Base-by-base conservation (phyloP, 1,284 basidiomycete genomes). In the Irpex lacteus region DNA sequence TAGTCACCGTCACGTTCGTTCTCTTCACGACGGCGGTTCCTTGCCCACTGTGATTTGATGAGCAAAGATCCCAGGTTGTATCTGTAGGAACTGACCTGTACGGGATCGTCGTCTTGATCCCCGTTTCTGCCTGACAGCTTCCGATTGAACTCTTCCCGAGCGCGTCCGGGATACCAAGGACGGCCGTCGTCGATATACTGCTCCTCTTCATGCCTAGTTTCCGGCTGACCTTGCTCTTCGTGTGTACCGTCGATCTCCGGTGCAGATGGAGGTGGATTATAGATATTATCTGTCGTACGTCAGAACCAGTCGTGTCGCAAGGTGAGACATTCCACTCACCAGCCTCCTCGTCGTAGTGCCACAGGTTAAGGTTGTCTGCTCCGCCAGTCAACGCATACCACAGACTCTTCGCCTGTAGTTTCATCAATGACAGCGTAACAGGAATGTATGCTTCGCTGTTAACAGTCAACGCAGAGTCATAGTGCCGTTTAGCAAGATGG, bases 401-500 rank as follows among this genome's bases (percentile, higher is more conserved):
- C 18, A 94, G 72, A 65, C 93, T 95, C n/a, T 90, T 86, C 2
- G 88, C 72, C 74, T 98, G 94, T 11, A 99, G 79, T 74, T 93
- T 94, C 62, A 87, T 77, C 57, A 99, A 80, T 4, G 93, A 95
- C 19, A 98, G 77, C 34, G 88, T 76, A 34, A 97, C 92, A 0
- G 96, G 95, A 36, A 98, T 78, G 74, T 94, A 96, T 0, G 96
- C 95, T 71, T 98, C 95, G 57, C 81, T 76, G 71, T 96, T 96
- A 3, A 91, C 94, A 68, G 94, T 92, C 47, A 94, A 77, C 1
- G 96, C 94, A 64, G 90, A 78, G 75, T 99, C 98, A 74, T 98
- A 99, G 75, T 97, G 92, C 36, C 98, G 85, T 77, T 99, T 99
- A 0, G 98, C 98, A 15, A 99, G 86, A 76, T 98, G 92, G 81